Percentiles rank a stretch among this genome's conserved stretches.
Conservation (phyloP, 2,329 filamentous ascomycete genomes). For the Colletotrichum graminicola region DNA sequence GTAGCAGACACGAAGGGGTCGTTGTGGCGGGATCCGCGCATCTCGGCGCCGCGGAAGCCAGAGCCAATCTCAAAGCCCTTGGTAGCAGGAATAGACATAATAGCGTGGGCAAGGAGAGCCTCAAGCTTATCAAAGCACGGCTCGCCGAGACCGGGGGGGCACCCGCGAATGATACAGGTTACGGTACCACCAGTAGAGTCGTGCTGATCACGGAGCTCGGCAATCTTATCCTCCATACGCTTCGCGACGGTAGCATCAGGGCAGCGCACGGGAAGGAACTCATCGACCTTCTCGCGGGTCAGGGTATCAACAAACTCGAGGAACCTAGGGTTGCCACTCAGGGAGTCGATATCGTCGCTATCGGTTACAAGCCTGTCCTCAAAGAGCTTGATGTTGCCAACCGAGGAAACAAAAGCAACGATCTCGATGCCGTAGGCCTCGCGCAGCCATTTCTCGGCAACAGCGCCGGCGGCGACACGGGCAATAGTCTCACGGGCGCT, state of each 20-base stretch:
- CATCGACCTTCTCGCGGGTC: conserved; percentile 83
- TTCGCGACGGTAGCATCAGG: conserved; percentile 73
- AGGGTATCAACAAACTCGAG: conserved; percentile 79
- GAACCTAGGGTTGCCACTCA: conserved; percentile 82
- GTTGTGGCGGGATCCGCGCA: conserved; percentile 90
- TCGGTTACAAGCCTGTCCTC: no score
- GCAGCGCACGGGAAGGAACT: conserved; percentile 88
- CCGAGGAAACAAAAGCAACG: conserved; percentile 87
- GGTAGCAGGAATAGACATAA: conserved; percentile 93
- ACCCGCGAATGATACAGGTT: conserved; percentile 93
- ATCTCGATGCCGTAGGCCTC: conserved; percentile 90
- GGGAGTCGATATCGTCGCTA: conserved; percentile 55
- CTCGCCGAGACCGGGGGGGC: conserved; percentile 88
- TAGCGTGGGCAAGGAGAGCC: conserved; percentile 89
- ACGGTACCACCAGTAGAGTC: conserved; percentile 97
- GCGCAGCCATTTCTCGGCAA: conserved; percentile 91
- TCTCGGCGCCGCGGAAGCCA: conserved; percentile 87
- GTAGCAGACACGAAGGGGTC: conserved; percentile 81
- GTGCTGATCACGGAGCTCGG: conserved; percentile 79
- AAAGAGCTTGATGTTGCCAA: conserved; percentile 84
- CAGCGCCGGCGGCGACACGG: conserved; percentile 89
- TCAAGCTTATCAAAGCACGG: conserved; percentile 97
- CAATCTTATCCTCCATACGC: conserved; percentile 82
- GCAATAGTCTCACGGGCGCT: conserved; percentile 96
- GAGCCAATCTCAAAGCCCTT: conserved; percentile 98